Evolutionary conservation across 164 flowering plant genomes (phyloP).

Genomic region (Dillenia turbinata): DNA sequence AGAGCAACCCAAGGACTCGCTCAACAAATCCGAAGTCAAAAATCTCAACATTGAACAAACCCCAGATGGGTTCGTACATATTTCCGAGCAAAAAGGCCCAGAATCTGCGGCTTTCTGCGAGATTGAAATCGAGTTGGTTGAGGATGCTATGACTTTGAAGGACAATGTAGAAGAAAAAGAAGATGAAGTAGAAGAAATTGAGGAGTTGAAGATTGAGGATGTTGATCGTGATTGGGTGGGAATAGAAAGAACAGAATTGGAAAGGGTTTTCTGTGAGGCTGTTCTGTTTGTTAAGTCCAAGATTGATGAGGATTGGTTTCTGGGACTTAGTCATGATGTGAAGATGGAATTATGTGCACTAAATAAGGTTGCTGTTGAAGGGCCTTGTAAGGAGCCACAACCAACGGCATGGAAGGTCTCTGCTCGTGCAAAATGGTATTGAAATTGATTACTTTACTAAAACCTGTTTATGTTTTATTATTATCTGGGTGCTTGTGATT

Average conservation of each 20-base stretch:
- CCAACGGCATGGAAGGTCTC: conserved; percentile 64
- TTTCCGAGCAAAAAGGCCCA: no score
- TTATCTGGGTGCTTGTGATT: neutral
- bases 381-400: conserved; percentile 63
- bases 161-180: neutral
- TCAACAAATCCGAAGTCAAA: neutral
- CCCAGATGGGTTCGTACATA: no score
- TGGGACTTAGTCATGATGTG: conserved; percentile 42
- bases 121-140: conserved; percentile 2
- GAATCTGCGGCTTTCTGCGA: conserved; percentile 1
- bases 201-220: conserved; percentile 1
- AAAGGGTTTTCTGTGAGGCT: conserved; percentile 50
- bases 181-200: conserved; percentile 2
- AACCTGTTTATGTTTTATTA: neutral
- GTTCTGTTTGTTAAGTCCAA: conserved; percentile 31
- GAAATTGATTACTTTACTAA: conserved; percentile 11
- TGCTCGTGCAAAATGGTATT: conserved; percentile 90
- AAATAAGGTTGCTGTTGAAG: conserved; percentile 75
- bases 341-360: conserved; percentile 70
- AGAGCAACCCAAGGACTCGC: neutral
- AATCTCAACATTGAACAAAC: neutral
- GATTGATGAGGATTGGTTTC: conserved; percentile 21
- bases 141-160: conserved; percentile 4
- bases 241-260: conserved; percentile 74
- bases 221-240: conserved; percentile 93